These are phyloP conservation scores for Xylaria flabelliformis DNA, from an alignment of 495 filamentous ascomycete species.

Conservation along the genomic window DNA sequence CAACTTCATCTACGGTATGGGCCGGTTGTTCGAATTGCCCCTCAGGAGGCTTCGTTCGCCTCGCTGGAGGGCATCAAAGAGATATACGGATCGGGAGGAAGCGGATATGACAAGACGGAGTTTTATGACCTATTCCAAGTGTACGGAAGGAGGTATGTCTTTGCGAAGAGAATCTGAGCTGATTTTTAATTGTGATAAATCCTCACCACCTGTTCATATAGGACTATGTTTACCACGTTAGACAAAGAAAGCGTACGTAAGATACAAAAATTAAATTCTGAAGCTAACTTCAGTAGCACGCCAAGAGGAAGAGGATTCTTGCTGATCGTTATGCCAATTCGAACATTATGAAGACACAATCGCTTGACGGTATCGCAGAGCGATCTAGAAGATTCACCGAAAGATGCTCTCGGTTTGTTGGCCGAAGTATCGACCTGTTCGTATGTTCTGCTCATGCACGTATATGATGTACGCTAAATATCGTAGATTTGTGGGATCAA, in stretches of 20 bases:
- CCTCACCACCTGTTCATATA: slow-evolving; percentile 30
- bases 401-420: slow-evolving; percentile 51
- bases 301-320: slow-evolving; percentile 63
- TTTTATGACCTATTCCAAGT: slow-evolving; percentile 69
- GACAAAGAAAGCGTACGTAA: slow-evolving; percentile 58
- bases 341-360: slow-evolving; percentile 61
- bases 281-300: slow-evolving; percentile 52
- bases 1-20: slow-evolving; percentile 62
- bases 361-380: slow-evolving; percentile 61
- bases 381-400: slow-evolving; percentile 59
- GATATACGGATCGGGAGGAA: slow-evolving; percentile 69
- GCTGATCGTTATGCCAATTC: slow-evolving; percentile 71
- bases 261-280: neutral
- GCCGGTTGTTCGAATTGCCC: slow-evolving; percentile 61
- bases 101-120: slow-evolving; percentile 72
- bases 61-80: slow-evolving; percentile 65
- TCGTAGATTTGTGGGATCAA: slow-evolving; percentile 29
- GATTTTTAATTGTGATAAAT: neutral
- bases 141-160: slow-evolving; percentile 56
- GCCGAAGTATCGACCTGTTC: slow-evolving; percentile 61
- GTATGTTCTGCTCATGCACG: slow-evolving; percentile 45
- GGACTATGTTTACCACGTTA: slow-evolving; percentile 68
- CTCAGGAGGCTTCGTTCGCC: slow-evolving; percentile 68
- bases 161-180: neutral
- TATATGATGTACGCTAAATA: neutral